Evolutionary conservation across 2,329 filamentous ascomycete species (phyloP), one percentile per base, ranked within the genome.

Genomic region (Geosmithia flava): DNA sequence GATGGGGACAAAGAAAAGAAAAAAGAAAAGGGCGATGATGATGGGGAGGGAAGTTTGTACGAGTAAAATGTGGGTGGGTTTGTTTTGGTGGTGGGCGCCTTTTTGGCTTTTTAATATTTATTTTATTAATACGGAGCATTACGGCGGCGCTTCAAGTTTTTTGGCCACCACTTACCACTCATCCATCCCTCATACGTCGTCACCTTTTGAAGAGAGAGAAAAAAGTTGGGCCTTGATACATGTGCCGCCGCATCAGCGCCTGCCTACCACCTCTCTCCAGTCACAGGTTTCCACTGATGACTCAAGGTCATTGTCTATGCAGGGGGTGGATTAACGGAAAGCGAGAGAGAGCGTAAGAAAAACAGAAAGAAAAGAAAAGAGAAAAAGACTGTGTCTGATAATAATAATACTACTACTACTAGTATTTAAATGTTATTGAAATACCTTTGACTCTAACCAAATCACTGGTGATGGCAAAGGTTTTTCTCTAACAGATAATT

Each of bases 31-130:
- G 15, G 44, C 23, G 20, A 37, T 39, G 37, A 47, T 39, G 47
- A 27, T 20, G 13, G 16, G 17, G 45, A 17, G 30, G n/a, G 17
- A 16, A 43, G 42, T 30, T 47, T 40, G 40, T 23, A 45, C n/a
- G n/a, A n/a, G n/a, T 13, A 29, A 44, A 45, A 37, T 33, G 40
- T 17, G 45, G 20, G 20, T 20, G 46, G 37, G 42, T 45, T 41
- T 17, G 37, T 42, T 47, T 43, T 47, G 47, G 30, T 50, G 46
- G 42, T 44, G 41, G 46, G 44, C 42, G 42, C 5, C n/a, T 42
- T 19, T 42, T 5, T 15, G 13, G 15, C 41, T 42, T 42, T 42
- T 42, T 42, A 42, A 19, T 42, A 11, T 42, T 20, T n/a, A n/a
- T 7, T 42, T 11, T 37, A 37, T 37, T 37, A 37, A 3, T 37